Evolutionary conservation across 495 filamentous ascomycete species (phyloP).

Genomic region (Symbiotaphrina buchneri): DNA sequence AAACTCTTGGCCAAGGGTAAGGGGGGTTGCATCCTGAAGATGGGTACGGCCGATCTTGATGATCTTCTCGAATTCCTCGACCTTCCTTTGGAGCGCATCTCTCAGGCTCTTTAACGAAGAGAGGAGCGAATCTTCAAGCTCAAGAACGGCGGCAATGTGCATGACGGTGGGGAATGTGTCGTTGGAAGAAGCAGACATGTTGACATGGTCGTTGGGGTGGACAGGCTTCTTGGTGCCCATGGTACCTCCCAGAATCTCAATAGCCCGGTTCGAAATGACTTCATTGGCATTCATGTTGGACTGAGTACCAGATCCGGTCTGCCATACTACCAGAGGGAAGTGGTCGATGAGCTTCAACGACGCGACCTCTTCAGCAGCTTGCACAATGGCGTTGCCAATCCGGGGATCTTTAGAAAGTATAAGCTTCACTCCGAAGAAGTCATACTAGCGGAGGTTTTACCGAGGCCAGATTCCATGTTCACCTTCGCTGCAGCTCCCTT

Average conservation of each 20-base stretch:
- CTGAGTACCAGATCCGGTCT: constrained; percentile 95
- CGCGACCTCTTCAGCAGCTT: constrained; percentile 85
- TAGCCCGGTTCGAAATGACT: constrained; percentile 97
- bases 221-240: constrained; percentile 97
- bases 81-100: constrained; percentile 66
- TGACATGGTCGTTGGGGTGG: constrained; percentile 98
- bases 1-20: constrained; percentile 95
- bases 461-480: constrained; percentile 88
- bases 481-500: constrained; percentile 93
- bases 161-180: constrained; percentile 99
- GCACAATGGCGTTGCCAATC: constrained; percentile 79
- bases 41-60: constrained; percentile 99
- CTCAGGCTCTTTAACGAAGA: constrained; percentile 65
- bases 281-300: constrained; percentile 99
- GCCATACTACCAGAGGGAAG: constrained; percentile 98
- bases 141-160: constrained; percentile 94
- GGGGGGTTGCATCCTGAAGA: constrained; percentile 88
- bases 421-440: constrained; percentile 9
- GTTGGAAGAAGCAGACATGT: constrained; percentile 96
- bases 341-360: constrained; percentile 88
- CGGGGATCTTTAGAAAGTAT: constrained; percentile 44
- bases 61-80: constrained; percentile 70
- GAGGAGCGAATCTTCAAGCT: constrained; percentile 68
- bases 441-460: constrained; percentile 25
- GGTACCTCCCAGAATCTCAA: constrained; percentile 84